These are phyloP conservation scores for Hypoxylon sp. DNA, from an alignment of 2,329 filamentous ascomycete species.

Conservation along the genomic window DNA sequence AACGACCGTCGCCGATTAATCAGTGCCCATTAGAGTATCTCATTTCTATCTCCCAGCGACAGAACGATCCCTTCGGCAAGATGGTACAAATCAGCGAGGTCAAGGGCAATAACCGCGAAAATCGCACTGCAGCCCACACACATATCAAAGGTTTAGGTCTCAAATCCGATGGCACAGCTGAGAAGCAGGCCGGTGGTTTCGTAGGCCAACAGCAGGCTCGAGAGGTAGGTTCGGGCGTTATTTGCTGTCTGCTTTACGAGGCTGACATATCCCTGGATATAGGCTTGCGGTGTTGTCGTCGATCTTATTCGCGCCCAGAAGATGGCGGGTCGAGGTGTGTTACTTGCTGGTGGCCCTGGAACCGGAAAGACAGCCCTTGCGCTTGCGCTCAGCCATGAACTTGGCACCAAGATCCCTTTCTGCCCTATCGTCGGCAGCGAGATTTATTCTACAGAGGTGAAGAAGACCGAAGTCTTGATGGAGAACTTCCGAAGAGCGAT, in stretches of 20 bases:
- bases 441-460: slow-evolving; percentile 97
- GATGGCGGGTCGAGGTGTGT: slow-evolving; percentile 94
- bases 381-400: slow-evolving; percentile 94
- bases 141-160: slow-evolving; percentile 97
- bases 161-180: slow-evolving; percentile 86
- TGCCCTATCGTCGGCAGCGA: slow-evolving; percentile 98
- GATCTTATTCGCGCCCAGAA: slow-evolving; percentile 96
- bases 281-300: slow-evolving; percentile 96
- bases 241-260: slow-evolving; percentile 15
- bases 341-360: slow-evolving; percentile 93
- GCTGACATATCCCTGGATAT: slow-evolving; percentile 35
- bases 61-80: slow-evolving; percentile 55
- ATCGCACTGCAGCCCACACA: slow-evolving; percentile 95
- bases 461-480: slow-evolving; percentile 99
- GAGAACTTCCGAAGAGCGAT: slow-evolving; percentile 99
- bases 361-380: slow-evolving; percentile 98
- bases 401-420: slow-evolving; percentile 98
- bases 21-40: slow-evolving; percentile 6
- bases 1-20: slow-evolving; percentile 19
- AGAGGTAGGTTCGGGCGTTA: slow-evolving; percentile 73
- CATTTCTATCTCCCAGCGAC: slow-evolving; percentile 19
- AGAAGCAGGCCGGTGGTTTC: slow-evolving; percentile 85
- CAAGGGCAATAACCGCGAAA: slow-evolving; percentile 94
- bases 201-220: slow-evolving; percentile 89
- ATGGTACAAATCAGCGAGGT: slow-evolving; percentile 96